These are phyloP conservation scores for Naematelia encephala DNA, from an alignment of 768 basidiomycete species.

Conservation along the genomic window DNA sequence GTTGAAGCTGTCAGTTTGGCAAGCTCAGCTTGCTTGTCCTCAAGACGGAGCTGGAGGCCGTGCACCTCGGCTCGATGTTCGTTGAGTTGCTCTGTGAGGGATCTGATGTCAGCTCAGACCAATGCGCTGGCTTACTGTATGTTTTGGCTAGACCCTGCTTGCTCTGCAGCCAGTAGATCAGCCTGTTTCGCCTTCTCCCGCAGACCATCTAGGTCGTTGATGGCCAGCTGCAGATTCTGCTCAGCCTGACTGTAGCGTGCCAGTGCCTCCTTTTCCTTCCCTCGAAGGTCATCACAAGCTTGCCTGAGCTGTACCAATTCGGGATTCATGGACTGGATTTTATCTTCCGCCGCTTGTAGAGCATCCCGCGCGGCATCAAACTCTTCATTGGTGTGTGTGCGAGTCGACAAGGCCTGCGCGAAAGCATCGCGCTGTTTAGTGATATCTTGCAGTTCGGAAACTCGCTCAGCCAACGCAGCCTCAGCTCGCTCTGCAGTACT, in stretches of 20 bases:
- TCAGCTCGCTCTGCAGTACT: neutral
- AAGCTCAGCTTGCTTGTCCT: slow-evolving; percentile 15
- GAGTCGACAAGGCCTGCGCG: neutral
- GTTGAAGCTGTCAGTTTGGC: neutral
- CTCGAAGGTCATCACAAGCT: neutral
- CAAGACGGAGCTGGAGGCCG: slow-evolving; percentile 16
- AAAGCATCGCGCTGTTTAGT: neutral
- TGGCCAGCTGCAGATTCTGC: neutral
- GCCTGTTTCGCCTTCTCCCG: neutral
- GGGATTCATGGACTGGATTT: neutral
- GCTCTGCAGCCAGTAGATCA: neutral
- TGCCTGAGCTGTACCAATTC: neutral
- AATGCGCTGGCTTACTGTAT: neutral
- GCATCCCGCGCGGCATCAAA: neutral
- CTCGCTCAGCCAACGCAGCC: neutral
- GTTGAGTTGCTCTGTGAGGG: neutral
- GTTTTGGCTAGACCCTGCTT: neutral
- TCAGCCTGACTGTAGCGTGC: neutral
- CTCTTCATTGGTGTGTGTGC: neutral
- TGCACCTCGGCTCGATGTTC: neutral
- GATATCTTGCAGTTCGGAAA: neutral
- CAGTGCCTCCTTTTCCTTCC: neutral
- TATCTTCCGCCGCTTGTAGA: neutral
- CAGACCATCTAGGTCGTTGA: neutral
- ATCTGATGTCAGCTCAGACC: neutral